Base-by-base conservation (phyloP, 176 grass and related monocot species). In the Rhynchospora breviuscula region DNA sequence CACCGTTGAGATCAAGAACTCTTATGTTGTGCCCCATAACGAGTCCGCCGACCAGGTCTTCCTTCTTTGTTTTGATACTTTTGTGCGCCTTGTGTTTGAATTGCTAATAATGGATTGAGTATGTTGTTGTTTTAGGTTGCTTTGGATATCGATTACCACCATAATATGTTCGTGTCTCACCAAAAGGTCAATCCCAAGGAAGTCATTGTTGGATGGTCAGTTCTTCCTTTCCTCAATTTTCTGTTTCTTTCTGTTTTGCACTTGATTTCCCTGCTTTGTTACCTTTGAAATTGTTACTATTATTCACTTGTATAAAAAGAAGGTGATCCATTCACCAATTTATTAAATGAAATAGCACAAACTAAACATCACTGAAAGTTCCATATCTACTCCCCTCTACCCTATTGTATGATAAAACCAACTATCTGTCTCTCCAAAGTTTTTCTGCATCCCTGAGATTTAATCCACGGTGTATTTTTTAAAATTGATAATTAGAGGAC, bases 111-210 rank as follows among this genome's bases (percentile, higher is more conserved):
- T 29, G 40, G 44, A 4, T 40, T 12, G n/a, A 19, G 0, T 19
- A 35, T 85, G 6, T 62, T 57, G 18, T 62, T 23, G 43, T 67
- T 8, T 52, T n/a, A 99, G 96, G 96, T 99, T 84, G 96, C 96
- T 60, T 81, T 99, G 25, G 93, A 95, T 84, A 91, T 95, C 61
- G 93, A 99, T 79, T 98, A 98, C 84, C 92, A 98, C 85, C 96
- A 90, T 47, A 95, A 92, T 86, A 95, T 99, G 91, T 99, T 91
- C 22, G 54, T 85, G 15, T 99, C 93, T 14, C 93, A 95, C 85
- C 93, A 93, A 15, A 99, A 95, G 86, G 93, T 95, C 40, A 95
- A 95, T 80, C 88, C 93, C 17, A 95, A 99, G 82, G 93, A 99
- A 82, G 91, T 87, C 22, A 84, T 99, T 76, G 96, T 99, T 46